A percentile compares a stretch with the other conserved stretches of the same genome.
phyloP scores from a whole-genome alignment of 2,329 filamentous ascomycete species.

The Capronia coronata region DNA sequence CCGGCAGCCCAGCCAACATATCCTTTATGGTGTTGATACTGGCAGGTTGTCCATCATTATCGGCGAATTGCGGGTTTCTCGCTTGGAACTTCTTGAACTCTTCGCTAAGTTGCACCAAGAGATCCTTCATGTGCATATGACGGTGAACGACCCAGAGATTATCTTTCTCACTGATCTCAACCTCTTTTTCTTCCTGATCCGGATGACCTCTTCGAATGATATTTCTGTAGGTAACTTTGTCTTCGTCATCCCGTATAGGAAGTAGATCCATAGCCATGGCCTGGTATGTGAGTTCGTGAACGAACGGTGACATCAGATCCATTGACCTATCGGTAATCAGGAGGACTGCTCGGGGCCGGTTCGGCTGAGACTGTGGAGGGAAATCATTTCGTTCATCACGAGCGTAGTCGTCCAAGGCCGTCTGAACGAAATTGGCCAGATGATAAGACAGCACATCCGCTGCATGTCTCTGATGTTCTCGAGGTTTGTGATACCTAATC shows the following conservation, averaged over 20 bases:
- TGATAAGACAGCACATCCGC: constrained; percentile 81
- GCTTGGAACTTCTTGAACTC: constrained; percentile 90
- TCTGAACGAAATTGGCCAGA: constrained; percentile 82
- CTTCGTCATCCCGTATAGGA: constrained; percentile 72
- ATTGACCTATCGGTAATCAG: constrained; percentile 87
- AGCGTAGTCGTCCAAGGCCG: constrained; percentile 83
- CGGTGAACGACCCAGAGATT: constrained; percentile 92
- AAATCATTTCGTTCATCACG: constrained; percentile 71
- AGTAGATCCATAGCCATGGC: constrained; percentile 95
- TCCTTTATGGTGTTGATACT: constrained; percentile 89
- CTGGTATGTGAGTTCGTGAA: constrained; percentile 98
- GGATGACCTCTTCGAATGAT: constrained; percentile 65
- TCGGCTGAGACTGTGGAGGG: constrained; percentile 62
- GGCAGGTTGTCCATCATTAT: constrained; percentile 61
- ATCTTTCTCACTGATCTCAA: constrained; percentile 86
- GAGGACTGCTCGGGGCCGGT: constrained; percentile 72
- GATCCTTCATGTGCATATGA: constrained; percentile 96
- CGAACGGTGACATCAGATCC: constrained; percentile 77
- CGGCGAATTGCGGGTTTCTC: constrained; percentile 86
- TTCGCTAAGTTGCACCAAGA: constrained; percentile 83
- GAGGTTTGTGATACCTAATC: constrained; percentile 82
- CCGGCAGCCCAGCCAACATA: constrained; percentile 89
- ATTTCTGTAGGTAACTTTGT: constrained; percentile 81
- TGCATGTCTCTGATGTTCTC: constrained; percentile 65
- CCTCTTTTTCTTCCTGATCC: constrained; percentile 73